Percentiles rank a stretch among this genome's conserved stretches.
Evolutionary conservation across 2,329 filamentous ascomycete genomes (phyloP).

Genomic region (Botrytis elliptica): DNA sequence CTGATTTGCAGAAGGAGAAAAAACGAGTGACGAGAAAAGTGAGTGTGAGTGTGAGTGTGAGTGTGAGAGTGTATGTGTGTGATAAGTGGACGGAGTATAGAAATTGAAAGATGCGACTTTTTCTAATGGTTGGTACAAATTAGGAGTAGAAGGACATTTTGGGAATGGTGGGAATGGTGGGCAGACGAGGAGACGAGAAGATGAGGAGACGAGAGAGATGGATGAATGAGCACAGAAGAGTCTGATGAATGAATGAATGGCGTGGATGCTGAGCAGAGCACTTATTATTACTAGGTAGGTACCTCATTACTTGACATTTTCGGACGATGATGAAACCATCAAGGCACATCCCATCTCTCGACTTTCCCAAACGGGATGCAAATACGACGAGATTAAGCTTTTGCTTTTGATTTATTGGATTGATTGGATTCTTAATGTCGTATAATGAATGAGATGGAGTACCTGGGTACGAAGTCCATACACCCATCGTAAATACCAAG

Average conservation of each 20-base stretch:
- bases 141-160: neutral
- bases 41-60: neutral
- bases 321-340: conserved; percentile 13
- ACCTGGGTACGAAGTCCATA: too few relatives aligned
- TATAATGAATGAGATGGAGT: neutral
- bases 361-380: neutral
- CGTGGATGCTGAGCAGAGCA: neutral
- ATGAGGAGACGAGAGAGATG: neutral
- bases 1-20: neutral
- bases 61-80: neutral
- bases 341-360: conserved; percentile 11
- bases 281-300: neutral
- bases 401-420: neutral
- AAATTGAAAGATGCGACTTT: neutral
- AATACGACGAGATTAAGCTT: neutral
- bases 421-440: neutral
- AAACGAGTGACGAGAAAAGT: conserved; percentile 14
- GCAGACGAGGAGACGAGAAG: too few relatives aligned
- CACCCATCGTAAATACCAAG: too few relatives aligned
- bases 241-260: neutral
- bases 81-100: neutral
- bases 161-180: conserved; percentile 12
- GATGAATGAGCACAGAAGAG: neutral
- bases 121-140: neutral
- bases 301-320: neutral